Evolutionary conservation across 345 rosid species (phyloP).

Genomic region (Rhodamnia argentea): DNA sequence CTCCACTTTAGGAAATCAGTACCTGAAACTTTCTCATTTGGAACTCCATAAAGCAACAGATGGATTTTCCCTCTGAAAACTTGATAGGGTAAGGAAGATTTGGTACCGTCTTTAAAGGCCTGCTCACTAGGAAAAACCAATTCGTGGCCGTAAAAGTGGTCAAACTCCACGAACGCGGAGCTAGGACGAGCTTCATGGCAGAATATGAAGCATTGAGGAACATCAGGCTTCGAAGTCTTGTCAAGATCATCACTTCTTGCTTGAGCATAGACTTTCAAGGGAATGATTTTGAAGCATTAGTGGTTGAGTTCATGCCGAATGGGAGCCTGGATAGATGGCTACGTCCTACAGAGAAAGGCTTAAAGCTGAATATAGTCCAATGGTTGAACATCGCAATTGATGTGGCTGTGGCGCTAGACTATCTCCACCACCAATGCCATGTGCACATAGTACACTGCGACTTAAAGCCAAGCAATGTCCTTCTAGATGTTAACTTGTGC

Average conservation of each 20-base stretch:
- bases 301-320: constrained; percentile 13
- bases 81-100: constrained; percentile 10
- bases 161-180: constrained; percentile 2
- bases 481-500: background rate
- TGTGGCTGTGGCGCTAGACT: constrained; percentile 9
- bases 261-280: constrained; percentile 5
- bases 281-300: constrained; percentile 17
- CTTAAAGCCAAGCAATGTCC: constrained; percentile 17
- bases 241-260: constrained; percentile 8
- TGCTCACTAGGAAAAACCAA: background rate
- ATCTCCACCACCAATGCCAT: constrained; percentile 6
- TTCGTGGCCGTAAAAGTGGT: constrained; percentile 12
- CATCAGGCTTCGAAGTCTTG: constrained; percentile 14
- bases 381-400: constrained; percentile 9
- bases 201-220: constrained; percentile 12
- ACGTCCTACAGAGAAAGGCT: background rate
- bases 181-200: constrained; percentile 7
- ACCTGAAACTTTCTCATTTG: background rate
- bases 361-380: background rate
- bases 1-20: background rate
- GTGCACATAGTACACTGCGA: constrained; percentile 9
- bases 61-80: constrained; percentile 8
- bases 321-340: constrained; percentile 14
- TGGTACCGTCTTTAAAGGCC: constrained; percentile 10
- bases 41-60: constrained; percentile 3